Evolutionary conservation across 306 rosid genomes (phyloP), one percentile per base, ranked within the genome.

Genomic region (Begonia peltatifolia): DNA sequence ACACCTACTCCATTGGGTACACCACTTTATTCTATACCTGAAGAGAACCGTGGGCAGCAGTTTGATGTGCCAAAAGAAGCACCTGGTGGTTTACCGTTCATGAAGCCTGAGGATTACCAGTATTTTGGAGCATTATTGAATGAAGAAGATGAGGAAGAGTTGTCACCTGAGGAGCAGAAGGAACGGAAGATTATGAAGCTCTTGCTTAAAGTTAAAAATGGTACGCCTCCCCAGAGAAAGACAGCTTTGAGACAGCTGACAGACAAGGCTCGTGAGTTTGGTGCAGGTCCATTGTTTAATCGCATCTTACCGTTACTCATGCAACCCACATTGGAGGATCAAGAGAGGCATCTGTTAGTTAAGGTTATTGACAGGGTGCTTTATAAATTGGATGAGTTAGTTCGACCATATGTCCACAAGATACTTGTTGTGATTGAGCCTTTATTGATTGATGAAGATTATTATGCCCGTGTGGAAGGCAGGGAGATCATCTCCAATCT

Each of bases 351-450:
- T 65, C 86, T 82, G 62, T 59, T 82, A 78, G 92, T 82, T 43
- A 82, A 82, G 75, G 92, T 76, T 14, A 82, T 86, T 61, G 97
- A 89, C 52, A 74, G 97, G 54, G 95, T 89, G 57, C 85, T 89
- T 22, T 89, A 89, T 72, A 89, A 89, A 60, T 72, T 89, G 76
- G 97, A 89, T 76, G 97, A 89, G 48, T 58, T 88, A 66, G 97
- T 88, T 38, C 85, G 97, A 5, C 97, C 97, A 14, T 88, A 79
- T 57, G 95, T 88, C 72, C 97, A 88, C 63, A 88, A 88, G 68
- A 82, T 89, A 71, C 97, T 89, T 68, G 97, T 89, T 53, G 97
- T 89, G 48, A 89, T 89, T 73, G 97, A 89, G 46, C 97, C 97
- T 5, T 55, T 89, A 57, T 78, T 89, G 79, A 89, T 89, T 52